Percentiles rank a stretch among this genome's conserved stretches.
phyloP scores from a whole-genome alignment of 2,329 filamentous ascomycete genomes.

The Curvularia verruculosa region DNA sequence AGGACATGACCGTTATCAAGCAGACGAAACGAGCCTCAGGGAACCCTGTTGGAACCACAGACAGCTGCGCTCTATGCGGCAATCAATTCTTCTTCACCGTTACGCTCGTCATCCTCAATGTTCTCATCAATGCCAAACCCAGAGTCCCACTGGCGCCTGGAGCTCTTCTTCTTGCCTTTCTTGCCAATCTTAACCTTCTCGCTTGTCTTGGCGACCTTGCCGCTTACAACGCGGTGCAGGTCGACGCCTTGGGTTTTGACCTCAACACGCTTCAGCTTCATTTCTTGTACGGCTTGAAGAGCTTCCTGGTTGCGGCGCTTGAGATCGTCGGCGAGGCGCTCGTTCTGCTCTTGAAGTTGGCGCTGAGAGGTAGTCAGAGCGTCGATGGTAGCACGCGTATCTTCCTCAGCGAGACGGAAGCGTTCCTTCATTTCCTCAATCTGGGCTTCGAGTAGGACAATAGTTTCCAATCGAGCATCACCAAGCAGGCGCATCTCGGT shows the following conservation, averaged over 20 bases:
- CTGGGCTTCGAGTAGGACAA: conserved; percentile 40
- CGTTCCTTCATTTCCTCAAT: conserved; percentile 43
- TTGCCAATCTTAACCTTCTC: conserved; percentile 44
- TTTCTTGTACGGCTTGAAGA: conserved; percentile 39
- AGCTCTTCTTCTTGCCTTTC: conserved; percentile 37
- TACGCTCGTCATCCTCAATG: conserved; percentile 20
- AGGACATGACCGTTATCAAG: not conserved
- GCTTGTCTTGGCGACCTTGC: conserved; percentile 39
- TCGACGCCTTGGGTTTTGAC: conserved; percentile 35
- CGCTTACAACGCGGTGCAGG: conserved; percentile 35
- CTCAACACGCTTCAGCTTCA: conserved; percentile 43
- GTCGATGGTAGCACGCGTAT: conserved; percentile 42
- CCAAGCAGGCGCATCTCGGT: conserved; percentile 45
- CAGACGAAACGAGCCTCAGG: not conserved
- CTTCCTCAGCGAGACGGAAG: conserved; percentile 36
- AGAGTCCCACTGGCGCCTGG: conserved; percentile 42
- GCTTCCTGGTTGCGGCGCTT: conserved; percentile 39
- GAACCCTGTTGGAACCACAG: not conserved
- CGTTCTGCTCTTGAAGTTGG: conserved; percentile 38
- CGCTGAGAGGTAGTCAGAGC: conserved; percentile 36
- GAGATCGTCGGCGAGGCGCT: conserved; percentile 33
- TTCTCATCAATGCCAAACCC: conserved; percentile 41
- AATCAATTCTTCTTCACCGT: conserved; percentile 21
- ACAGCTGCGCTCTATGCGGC: conserved; percentile 19
- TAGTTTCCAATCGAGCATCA: conserved; percentile 40